Evolutionary conservation across 305 asterid species (phyloP), one percentile per base, ranked within the genome.

Genomic region (Solanum hybrid): DNA sequence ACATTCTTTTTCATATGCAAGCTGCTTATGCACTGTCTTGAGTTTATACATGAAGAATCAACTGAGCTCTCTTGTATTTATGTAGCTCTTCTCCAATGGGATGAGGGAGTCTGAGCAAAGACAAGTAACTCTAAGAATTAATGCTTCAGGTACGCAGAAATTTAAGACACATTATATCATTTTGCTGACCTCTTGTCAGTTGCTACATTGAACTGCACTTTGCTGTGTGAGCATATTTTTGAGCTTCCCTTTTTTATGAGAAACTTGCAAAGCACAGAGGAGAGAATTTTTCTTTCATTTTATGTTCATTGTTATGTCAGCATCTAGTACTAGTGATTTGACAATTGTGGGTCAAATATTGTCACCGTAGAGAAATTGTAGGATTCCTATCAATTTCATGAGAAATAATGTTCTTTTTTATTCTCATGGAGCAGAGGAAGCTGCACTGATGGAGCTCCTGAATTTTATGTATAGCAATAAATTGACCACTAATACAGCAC

Each of bases 81-180:
- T 93, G 92, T 90, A 96, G 99, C 92, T 97, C 87, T 96, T 97
- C 93, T 97, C 99, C 69, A 97, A 97, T 91, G 99, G 99, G 91
- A 97, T 97, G 99, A 97, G 94, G 96, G 99, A 97, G 92, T 97
- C 98, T 11, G 99, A 96, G 92, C 99, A 96, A 94, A 93, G 99
- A 91, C 97, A 95, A 42, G 99, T 97, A 87, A 96, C 99, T 84
- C 95, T 97, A 79, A 93, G 98, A 92, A 95, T 97, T 90, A 91
- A 90, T 91, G 96, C 95, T 90, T 97, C 99, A 90, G 99, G 99
- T 97, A 94, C 8, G 46, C 79, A 29, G 28, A 28, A 26, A 20
- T 67, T 86, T 69, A 8, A 34, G 82, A 86, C n/a, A 28, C 42
- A 57, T 20, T 51, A 57, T 51, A 20, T 51, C 76, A 51, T 57